These are phyloP conservation scores for Mucor racemosus DNA, from an alignment of 371 early-diverging fungal species.

Conservation along the genomic window DNA sequence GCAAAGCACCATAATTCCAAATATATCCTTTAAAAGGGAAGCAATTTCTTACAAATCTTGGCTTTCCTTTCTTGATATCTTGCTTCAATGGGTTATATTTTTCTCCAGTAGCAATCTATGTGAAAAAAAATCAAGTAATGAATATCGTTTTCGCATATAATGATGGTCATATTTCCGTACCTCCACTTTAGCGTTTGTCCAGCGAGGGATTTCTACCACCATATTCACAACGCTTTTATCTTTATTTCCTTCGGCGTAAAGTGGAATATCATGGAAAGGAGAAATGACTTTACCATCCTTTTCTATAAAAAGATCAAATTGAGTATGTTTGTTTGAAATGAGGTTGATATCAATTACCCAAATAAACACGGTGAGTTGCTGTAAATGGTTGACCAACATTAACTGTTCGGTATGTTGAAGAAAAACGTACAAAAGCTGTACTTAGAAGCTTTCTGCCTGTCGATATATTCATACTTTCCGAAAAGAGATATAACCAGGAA, in stretches of 20 bases:
- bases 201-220: slow-evolving; percentile 99
- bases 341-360: slow-evolving; percentile 53
- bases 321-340: not conserved
- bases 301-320: slow-evolving; percentile 42
- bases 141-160: no score
- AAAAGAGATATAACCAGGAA: not conserved
- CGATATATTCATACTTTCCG: not conserved
- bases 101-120: not conserved
- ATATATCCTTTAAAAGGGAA: slow-evolving; percentile 99
- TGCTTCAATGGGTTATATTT: slow-evolving; percentile 96
- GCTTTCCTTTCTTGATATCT: slow-evolving; percentile 98
- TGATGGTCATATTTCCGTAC: slow-evolving; percentile 44
- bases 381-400: slow-evolving; percentile 79
- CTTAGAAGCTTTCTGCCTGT: not conserved
- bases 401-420: slow-evolving; percentile 66
- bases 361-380: slow-evolving; percentile 81
- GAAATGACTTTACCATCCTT: slow-evolving; percentile 81
- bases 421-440: slow-evolving; percentile 10
- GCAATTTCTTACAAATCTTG: slow-evolving; percentile 98
- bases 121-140: no score
- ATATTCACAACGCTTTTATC: slow-evolving; percentile 91
- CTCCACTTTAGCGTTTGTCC: slow-evolving; percentile 99
- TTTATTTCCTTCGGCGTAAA: slow-evolving; percentile 70
- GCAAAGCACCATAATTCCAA: slow-evolving; percentile 99
- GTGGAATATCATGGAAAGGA: slow-evolving; percentile 99